Percentiles rank a stretch among this genome's conserved stretches.
Conservation (phyloP, 2,329 filamentous ascomycete genomes). For the Chrysosporium keratinophilum region DNA sequence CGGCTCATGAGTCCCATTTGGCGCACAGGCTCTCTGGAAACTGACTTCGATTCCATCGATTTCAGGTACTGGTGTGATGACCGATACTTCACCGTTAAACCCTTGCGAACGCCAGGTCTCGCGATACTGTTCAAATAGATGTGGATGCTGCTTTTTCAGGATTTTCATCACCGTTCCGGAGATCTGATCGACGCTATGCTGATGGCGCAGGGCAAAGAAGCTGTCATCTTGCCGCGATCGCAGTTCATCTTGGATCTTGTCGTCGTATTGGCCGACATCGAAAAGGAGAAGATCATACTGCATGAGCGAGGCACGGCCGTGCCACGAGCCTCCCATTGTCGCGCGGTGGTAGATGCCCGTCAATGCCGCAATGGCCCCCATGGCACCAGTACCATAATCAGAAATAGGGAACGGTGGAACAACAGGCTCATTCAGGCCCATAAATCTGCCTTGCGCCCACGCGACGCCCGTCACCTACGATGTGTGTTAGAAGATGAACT, state of each 20-base stretch:
- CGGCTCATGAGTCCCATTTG: slow-evolving; percentile 44
- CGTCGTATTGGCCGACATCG: slow-evolving; percentile 48
- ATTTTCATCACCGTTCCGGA: slow-evolving; percentile 48
- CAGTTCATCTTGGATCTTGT: slow-evolving; percentile 44
- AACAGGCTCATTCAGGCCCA: slow-evolving; percentile 31
- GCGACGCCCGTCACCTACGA: slow-evolving; percentile 34
- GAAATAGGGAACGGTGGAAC: slow-evolving; percentile 45
- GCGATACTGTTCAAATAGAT: slow-evolving; percentile 42
- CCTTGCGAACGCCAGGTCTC: slow-evolving; percentile 42
- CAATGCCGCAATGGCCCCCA: slow-evolving; percentile 58
- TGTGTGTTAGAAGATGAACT: background rate
- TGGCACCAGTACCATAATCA: slow-evolving; percentile 60
- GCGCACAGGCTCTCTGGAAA: slow-evolving; percentile 40
- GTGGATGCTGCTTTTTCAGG: slow-evolving; percentile 45
- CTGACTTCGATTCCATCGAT: slow-evolving; percentile 42
- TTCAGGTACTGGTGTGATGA: slow-evolving; percentile 38
- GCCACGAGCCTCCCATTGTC: slow-evolving; percentile 54
- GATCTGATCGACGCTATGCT: slow-evolving; percentile 56
- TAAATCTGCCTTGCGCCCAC: slow-evolving; percentile 36
- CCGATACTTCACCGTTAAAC: slow-evolving; percentile 39
- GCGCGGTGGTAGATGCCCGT: slow-evolving; percentile 54
- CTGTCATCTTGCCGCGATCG: slow-evolving; percentile 41
- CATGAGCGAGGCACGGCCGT: slow-evolving; percentile 53
- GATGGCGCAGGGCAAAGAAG: slow-evolving; percentile 50
- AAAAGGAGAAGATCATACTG: slow-evolving; percentile 61